Evolutionary conservation across 805 yeast genomes (phyloP).

Genomic region (Debaryomyces hansenii): DNA sequence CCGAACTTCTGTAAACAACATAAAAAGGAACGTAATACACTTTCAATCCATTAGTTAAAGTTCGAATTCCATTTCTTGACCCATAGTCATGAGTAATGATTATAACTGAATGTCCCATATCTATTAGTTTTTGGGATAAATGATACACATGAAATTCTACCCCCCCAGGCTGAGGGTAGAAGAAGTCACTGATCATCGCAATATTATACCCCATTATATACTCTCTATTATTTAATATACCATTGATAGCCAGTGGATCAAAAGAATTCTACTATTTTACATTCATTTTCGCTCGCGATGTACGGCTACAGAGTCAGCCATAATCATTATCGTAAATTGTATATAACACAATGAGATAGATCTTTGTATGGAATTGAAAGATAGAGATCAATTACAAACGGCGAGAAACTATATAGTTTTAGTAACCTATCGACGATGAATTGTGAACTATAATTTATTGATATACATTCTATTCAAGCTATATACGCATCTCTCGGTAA

Average conservation of each 20-base stretch:
- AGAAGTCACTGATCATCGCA: slow-evolving; percentile 91
- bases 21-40: slow-evolving; percentile 87
- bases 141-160: slow-evolving; percentile 95
- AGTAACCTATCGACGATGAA: background rate
- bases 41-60: slow-evolving; percentile 84
- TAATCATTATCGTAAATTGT: no score
- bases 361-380: no score
- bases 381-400: no score
- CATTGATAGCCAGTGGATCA: no score
- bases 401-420: no score
- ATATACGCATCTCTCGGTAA: slow-evolving; percentile 43
- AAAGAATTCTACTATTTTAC: no score
- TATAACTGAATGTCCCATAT: slow-evolving; percentile 80
- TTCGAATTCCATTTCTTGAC: slow-evolving; percentile 77
- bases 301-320: no score
- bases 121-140: slow-evolving; percentile 76
- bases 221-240: background rate
- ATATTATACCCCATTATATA: slow-evolving; percentile 30
- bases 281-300: no score
- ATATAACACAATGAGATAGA: no score
- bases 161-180: slow-evolving; percentile 98
- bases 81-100: slow-evolving; percentile 89
- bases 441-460: background rate
- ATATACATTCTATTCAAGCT: background rate
- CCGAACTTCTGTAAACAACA: slow-evolving; percentile 77